These are phyloP conservation scores for Paraphysoderma sedebokerense DNA, from an alignment of 371 early-diverging fungal species.

Conservation along the genomic window DNA sequence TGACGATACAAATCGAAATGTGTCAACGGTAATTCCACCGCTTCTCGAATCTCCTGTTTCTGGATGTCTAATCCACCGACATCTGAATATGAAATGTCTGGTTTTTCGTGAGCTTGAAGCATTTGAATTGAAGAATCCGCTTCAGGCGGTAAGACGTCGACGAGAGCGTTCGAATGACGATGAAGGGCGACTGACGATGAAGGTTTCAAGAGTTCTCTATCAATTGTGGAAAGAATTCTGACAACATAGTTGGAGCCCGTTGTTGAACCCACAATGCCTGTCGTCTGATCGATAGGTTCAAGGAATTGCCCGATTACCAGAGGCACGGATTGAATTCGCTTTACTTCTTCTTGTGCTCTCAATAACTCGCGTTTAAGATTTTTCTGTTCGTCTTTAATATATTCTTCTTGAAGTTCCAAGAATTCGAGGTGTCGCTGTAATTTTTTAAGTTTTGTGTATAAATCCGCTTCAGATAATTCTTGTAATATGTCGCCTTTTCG, in stretches of 20 bases:
- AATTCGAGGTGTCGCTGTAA: conserved; percentile 91
- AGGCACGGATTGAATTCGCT: conserved; percentile 97
- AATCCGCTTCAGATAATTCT: conserved; percentile 41
- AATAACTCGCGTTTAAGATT: conserved; percentile 92
- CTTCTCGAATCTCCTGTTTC: conserved; percentile 99
- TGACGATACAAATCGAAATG: conserved; percentile 98
- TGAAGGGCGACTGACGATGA: conserved; percentile 95
- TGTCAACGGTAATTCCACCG: conserved; percentile 98
- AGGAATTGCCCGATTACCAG: conserved; percentile 98
- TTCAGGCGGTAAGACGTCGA: conserved; percentile 92
- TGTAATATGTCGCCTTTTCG: conserved; percentile 1
- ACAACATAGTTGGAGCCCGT: conserved; percentile 94
- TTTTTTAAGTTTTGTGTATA: conserved; percentile 86
- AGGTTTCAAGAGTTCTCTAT: conserved; percentile 96
- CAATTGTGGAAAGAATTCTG: conserved; percentile 94
- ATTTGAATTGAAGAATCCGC: conserved; percentile 94
- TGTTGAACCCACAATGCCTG: conserved; percentile 95
- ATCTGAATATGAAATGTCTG: conserved; percentile 93
- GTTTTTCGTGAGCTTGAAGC: conserved; percentile 87
- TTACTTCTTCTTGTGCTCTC: conserved; percentile 95
- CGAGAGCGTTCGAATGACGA: conserved; percentile 96
- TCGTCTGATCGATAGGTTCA: conserved; percentile 95
- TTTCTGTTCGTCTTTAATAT: conserved; percentile 97
- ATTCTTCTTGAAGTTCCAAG: conserved; percentile 94
- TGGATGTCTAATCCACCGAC: conserved; percentile 99